Percentiles rank a stretch among this genome's conserved stretches.
These are phyloP conservation scores for Vaucheria bursata DNA, from an alignment of 352 stramenopile species.

Conservation along the genomic window DNA sequence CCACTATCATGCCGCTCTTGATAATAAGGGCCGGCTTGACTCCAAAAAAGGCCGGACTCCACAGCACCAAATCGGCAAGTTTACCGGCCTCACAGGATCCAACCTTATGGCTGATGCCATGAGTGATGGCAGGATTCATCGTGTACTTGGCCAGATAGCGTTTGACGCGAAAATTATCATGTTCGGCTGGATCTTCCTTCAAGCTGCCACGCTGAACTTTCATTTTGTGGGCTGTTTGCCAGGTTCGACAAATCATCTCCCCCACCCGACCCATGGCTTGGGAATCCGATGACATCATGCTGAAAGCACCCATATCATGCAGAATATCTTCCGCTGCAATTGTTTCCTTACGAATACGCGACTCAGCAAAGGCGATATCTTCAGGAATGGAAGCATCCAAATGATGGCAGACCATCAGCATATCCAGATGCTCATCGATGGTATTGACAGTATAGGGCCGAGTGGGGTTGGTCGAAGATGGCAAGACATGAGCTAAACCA, in stretches of 20 bases:
- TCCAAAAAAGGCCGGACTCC: slow-evolving; percentile 87
- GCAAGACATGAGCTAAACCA: slow-evolving; percentile 79
- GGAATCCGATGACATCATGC: slow-evolving; percentile 88
- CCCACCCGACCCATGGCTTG: slow-evolving; percentile 84
- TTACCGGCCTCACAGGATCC: slow-evolving; percentile 71
- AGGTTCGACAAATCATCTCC: slow-evolving; percentile 90
- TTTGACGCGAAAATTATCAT: slow-evolving; percentile 68
- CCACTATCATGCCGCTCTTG: slow-evolving; percentile 85
- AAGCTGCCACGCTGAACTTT: slow-evolving; percentile 79
- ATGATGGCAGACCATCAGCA: slow-evolving; percentile 96
- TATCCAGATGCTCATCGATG: slow-evolving; percentile 96
- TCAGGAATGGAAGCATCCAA: slow-evolving; percentile 87
- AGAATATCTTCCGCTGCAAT: slow-evolving; percentile 93
- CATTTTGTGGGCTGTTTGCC: slow-evolving; percentile 97
- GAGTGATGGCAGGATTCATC: slow-evolving; percentile 90
- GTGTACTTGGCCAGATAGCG: slow-evolving; percentile 96
- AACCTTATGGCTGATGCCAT: slow-evolving; percentile 89
- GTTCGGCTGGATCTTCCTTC: slow-evolving; percentile 61
- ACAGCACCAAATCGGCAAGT: slow-evolving; percentile 84
- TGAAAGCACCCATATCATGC: slow-evolving; percentile 92
- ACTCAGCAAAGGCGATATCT: slow-evolving; percentile 95
- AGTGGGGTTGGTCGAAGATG: slow-evolving; percentile 91
- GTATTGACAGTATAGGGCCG: slow-evolving; percentile 89
- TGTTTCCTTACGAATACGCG: slow-evolving; percentile 89
- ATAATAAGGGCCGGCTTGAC: slow-evolving; percentile 90